phyloP scores from a whole-genome alignment of 306 rosid species.

The Quercus bicolor region DNA sequence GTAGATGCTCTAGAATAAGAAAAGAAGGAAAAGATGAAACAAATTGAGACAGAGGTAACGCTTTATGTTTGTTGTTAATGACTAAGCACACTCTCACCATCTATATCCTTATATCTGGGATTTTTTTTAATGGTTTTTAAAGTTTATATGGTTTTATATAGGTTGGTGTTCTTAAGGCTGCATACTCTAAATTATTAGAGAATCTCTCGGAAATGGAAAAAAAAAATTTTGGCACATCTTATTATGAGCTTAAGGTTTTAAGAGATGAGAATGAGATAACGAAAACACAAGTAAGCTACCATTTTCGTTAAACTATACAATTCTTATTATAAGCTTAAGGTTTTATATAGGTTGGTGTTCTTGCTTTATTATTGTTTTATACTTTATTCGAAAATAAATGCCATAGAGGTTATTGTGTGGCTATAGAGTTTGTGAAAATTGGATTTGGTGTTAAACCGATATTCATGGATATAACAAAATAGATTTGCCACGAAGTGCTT shows the following conservation, averaged over 20 bases:
- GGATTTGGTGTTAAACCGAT: background rate
- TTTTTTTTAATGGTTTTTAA: background rate
- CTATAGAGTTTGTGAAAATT: background rate
- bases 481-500: too few species aligned
- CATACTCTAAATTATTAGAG: conserved; percentile 45
- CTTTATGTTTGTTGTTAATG: conserved; percentile 9
- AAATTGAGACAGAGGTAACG: conserved; percentile 54
- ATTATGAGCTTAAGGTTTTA: conserved; percentile 50
- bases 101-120: background rate
- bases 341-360: too few species aligned
- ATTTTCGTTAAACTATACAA: background rate
- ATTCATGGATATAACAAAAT: too few species aligned
- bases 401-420: background rate
- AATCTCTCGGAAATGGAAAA: conserved; percentile 33
- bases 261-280: conserved; percentile 55
- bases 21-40: conserved; percentile 55
- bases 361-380: background rate
- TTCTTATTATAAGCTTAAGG: background rate
- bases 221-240: conserved; percentile 46
- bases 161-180: conserved; percentile 48
- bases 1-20: conserved; percentile 61
- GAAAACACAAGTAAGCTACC: conserved; percentile 47
- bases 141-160: background rate
- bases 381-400: background rate
- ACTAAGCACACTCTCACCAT: background rate